These are phyloP conservation scores for Pythium dissimile DNA, from an alignment of 352 stramenopile species.

Conservation along the genomic window DNA sequence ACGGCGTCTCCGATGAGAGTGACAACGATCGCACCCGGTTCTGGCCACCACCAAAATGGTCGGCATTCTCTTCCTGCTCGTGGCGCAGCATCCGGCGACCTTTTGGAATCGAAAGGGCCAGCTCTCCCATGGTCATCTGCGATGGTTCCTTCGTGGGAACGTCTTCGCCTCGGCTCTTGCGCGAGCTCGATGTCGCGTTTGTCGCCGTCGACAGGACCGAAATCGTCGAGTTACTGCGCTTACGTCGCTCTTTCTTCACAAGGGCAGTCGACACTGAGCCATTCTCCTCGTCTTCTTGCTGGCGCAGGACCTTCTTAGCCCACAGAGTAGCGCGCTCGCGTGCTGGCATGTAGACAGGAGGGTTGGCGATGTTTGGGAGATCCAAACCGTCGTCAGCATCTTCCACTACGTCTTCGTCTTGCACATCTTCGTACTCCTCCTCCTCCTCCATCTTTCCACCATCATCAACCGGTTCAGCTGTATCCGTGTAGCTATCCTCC, in stretches of 20 bases:
- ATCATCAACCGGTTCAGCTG: constrained; percentile 32
- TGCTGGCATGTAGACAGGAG: constrained; percentile 57
- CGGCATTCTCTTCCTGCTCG: constrained; percentile 51
- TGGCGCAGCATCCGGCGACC: constrained; percentile 51
- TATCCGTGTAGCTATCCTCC: constrained; percentile 35
- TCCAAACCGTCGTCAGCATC: constrained; percentile 40
- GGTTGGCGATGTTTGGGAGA: constrained; percentile 30
- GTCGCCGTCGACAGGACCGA: constrained; percentile 38
- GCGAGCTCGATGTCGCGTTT: constrained; percentile 10
- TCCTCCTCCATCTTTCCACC: constrained; percentile 12
- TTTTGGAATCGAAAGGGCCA: constrained; percentile 73
- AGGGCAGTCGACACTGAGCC: constrained; percentile 21
- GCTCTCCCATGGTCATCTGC: constrained; percentile 83
- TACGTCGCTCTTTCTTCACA: constrained; percentile 38
- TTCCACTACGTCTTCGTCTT: constrained; percentile 21
- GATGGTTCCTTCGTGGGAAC: constrained; percentile 67
- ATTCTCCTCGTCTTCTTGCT: constrained; percentile 34
- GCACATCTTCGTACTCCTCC: constrained; percentile 10
- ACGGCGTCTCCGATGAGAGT: constrained; percentile 56
- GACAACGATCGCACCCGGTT: constrained; percentile 54
- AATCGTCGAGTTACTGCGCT: constrained; percentile 57
- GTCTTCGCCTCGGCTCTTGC: constrained; percentile 52
- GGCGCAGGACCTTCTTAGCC: constrained; percentile 58
- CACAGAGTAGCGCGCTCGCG: constrained; percentile 70
- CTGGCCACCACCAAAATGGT: constrained; percentile 21